Percentiles rank a stretch among this genome's conserved stretches.
phyloP scores from a whole-genome alignment of 805 yeast species.

The Ogataea nakhonphanomensis region DNA sequence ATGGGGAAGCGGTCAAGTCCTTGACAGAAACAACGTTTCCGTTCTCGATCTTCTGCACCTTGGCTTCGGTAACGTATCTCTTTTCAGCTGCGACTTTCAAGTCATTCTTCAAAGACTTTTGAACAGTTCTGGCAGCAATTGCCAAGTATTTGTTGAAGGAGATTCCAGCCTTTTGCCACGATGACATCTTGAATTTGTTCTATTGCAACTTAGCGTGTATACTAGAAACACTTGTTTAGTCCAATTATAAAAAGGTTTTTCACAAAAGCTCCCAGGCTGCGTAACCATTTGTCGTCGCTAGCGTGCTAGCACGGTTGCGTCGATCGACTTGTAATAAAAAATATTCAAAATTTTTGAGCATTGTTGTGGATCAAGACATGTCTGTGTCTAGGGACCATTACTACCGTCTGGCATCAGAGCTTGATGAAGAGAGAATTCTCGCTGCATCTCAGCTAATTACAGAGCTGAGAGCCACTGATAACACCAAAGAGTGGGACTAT shows the following conservation, averaged over 20 bases:
- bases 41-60: constrained; percentile 64
- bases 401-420: constrained; percentile 72
- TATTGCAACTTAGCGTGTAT: constrained; percentile 7
- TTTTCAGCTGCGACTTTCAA: constrained; percentile 66
- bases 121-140: constrained; percentile 84
- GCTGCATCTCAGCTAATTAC: constrained; percentile 67
- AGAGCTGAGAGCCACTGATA: constrained; percentile 46
- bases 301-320: not conserved
- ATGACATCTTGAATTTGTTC: constrained; percentile 38
- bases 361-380: constrained; percentile 7
- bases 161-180: constrained; percentile 67
- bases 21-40: constrained; percentile 46
- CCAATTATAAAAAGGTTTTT: constrained; percentile 18
- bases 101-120: constrained; percentile 86
- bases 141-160: constrained; percentile 85
- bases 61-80: constrained; percentile 73
- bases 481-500: constrained; percentile 70
- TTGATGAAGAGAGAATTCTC: constrained; percentile 64
- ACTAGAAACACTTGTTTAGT: constrained; percentile 12
- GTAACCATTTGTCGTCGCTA: constrained; percentile 8
- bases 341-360: not conserved
- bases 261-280: constrained; percentile 14
- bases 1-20: constrained; percentile 21
- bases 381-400: constrained; percentile 71
- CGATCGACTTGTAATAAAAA: constrained; percentile 11